These are phyloP conservation scores for Adansonia madagascariensis DNA, from an alignment of 441 rosid species.

Conservation along the genomic window DNA sequence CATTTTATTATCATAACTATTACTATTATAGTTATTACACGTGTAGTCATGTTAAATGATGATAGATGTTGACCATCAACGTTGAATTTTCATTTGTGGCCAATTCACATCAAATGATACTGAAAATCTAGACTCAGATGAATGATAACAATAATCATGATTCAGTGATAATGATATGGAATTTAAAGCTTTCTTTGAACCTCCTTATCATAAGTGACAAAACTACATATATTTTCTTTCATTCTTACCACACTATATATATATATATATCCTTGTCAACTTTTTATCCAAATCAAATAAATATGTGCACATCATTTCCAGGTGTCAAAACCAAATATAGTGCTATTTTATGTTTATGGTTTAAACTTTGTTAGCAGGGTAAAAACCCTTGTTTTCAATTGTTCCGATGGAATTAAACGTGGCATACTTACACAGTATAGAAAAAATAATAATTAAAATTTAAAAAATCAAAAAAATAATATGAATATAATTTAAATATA, in stretches of 20 bases:
- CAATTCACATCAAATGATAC: conserved; percentile 9
- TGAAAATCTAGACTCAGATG: conserved; percentile 13
- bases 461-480: too few relatives aligned
- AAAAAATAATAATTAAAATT: too few relatives aligned
- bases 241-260: neutral
- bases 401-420: too few relatives aligned
- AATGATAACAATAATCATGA: conserved; percentile 5
- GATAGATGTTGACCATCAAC: neutral
- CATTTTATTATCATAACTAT: neutral
- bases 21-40: neutral
- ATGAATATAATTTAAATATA: too few relatives aligned
- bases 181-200: conserved; percentile 5
- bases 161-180: neutral
- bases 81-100: neutral
- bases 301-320: neutral
- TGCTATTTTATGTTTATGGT: neutral
- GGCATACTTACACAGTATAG: too few relatives aligned
- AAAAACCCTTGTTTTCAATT: neutral
- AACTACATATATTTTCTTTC: neutral
- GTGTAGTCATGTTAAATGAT: neutral
- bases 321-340: neutral
- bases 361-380: neutral
- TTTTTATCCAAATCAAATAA: neutral
- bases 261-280: neutral
- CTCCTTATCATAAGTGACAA: neutral